Percentiles rank a stretch among this genome's conserved stretches.
These are phyloP conservation scores for Calonectria multiphialidica DNA, from an alignment of 2,329 filamentous ascomycete species.

Conservation along the genomic window DNA sequence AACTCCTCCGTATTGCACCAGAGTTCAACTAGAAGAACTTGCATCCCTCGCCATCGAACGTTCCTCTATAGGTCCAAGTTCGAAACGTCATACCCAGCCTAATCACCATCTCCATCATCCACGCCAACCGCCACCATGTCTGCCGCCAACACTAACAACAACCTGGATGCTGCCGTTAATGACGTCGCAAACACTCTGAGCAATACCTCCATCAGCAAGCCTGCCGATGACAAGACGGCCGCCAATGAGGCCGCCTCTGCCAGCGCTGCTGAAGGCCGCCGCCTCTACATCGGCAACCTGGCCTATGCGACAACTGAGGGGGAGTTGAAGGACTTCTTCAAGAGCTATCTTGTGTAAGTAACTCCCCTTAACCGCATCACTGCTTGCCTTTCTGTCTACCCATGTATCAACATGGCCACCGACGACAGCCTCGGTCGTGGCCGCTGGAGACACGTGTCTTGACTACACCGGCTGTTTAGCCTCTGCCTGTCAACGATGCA, in stretches of 20 bases:
- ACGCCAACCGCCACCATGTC: constrained; percentile 80
- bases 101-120: constrained; percentile 53
- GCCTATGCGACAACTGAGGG: constrained; percentile 99
- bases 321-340: constrained; percentile 99
- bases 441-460: constrained; percentile 41
- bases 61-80: constrained; percentile 53
- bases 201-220: constrained; percentile 75
- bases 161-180: constrained; percentile 76
- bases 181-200: constrained; percentile 81
- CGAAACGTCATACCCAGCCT: constrained; percentile 60
- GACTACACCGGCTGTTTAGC: constrained; percentile 5
- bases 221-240: constrained; percentile 67
- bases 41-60: constrained; percentile 59
- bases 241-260: constrained; percentile 93
- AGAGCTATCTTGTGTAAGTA: constrained; percentile 98
- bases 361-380: constrained; percentile 11
- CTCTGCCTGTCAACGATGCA: constrained; percentile 6
- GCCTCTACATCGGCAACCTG: constrained; percentile 99
- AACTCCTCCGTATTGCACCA: constrained; percentile 73
- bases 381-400: not conserved
- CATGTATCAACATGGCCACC: not conserved
- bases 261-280: constrained; percentile 98
- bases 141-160: constrained; percentile 60
- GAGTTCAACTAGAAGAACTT: constrained; percentile 68
- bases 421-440: constrained; percentile 6